Percentiles rank a stretch among this genome's conserved stretches.
Conservation (phyloP, 2,329 filamentous ascomycete genomes). For the Lojkania enalia region DNA sequence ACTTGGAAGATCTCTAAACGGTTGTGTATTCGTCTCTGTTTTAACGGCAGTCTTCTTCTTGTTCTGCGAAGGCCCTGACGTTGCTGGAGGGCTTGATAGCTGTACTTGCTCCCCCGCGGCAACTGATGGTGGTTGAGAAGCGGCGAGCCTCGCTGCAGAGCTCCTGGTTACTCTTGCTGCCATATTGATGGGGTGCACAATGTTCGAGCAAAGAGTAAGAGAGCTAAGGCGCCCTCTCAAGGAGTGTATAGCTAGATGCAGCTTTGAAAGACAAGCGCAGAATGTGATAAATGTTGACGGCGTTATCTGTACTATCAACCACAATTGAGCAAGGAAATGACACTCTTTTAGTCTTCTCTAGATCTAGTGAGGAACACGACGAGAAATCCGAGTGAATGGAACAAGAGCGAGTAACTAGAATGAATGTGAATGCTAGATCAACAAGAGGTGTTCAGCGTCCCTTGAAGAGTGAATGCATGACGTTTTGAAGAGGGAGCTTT, state of each 20-base stretch:
- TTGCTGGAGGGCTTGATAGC: conserved; percentile 49
- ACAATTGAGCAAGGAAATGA: too few relatives aligned
- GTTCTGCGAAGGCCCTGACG: conserved; percentile 35
- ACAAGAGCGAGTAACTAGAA: too few relatives aligned
- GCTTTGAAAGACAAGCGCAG: neutral
- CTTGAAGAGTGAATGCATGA: conserved; percentile 36
- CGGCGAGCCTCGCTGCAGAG: conserved; percentile 22
- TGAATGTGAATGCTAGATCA: neutral
- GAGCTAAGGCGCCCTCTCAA: conserved; percentile 3
- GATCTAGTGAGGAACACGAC: too few relatives aligned
- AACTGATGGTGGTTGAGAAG: conserved; percentile 12
- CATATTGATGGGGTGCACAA: conserved; percentile 25
- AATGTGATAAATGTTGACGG: neutral
- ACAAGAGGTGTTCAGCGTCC: too few relatives aligned
- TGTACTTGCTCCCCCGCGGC: conserved; percentile 37
- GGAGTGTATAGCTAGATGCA: neutral
- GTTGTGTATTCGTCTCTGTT: conserved; percentile 11
- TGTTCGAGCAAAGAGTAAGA: conserved; percentile 3
- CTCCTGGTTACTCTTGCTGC: conserved; percentile 34
- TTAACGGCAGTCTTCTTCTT: conserved; percentile 35
- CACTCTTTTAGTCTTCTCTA: too few relatives aligned
- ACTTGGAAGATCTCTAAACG: conserved; percentile 1
- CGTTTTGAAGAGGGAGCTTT: too few relatives aligned
- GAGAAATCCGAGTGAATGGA: too few relatives aligned
- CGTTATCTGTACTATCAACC: neutral